Evolutionary conservation across 495 filamentous ascomycete genomes (phyloP).

Genomic region (Oidiodendron maius): DNA sequence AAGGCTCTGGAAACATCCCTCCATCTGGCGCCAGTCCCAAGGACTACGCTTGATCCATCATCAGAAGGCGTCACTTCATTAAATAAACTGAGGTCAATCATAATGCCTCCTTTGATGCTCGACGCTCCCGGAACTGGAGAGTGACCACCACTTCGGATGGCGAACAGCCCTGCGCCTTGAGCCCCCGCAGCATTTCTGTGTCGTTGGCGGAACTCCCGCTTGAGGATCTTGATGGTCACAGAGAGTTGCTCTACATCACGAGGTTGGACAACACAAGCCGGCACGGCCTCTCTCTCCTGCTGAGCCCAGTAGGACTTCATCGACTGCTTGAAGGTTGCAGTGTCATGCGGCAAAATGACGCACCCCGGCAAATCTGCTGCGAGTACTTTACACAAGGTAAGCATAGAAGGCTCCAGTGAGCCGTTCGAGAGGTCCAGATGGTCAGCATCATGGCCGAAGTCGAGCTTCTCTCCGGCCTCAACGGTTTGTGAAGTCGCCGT

Average conservation of each 20-base stretch:
- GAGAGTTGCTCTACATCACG: not conserved
- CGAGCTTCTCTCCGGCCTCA: not conserved
- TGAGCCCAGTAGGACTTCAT: constrained; percentile 27
- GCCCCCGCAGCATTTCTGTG: not conserved
- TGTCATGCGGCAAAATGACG: constrained; percentile 1
- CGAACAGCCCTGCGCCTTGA: constrained; percentile 30
- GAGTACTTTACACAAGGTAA: constrained; percentile 1
- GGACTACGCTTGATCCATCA: constrained; percentile 4
- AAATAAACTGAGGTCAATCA: constrained; percentile 38
- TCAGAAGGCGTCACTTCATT: constrained; percentile 1
- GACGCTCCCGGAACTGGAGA: constrained; percentile 36
- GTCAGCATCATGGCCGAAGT: too few species aligned
- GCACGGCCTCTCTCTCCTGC: constrained; percentile 27
- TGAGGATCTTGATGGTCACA: constrained; percentile 1
- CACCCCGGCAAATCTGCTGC: not conserved
- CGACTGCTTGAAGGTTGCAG: not conserved
- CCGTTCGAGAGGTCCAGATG: not conserved
- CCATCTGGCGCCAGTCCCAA: constrained; percentile 39
- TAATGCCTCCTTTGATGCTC: constrained; percentile 43
- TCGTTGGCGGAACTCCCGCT: not conserved
- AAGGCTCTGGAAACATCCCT: constrained; percentile 39
- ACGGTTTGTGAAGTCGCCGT: not conserved
- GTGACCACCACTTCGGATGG: constrained; percentile 47
- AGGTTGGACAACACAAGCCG: constrained; percentile 26
- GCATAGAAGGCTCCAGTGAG: not conserved